Evolutionary conservation across 1,284 basidiomycete species (phyloP).

Genomic region (Ceratobasidium papillatum): DNA sequence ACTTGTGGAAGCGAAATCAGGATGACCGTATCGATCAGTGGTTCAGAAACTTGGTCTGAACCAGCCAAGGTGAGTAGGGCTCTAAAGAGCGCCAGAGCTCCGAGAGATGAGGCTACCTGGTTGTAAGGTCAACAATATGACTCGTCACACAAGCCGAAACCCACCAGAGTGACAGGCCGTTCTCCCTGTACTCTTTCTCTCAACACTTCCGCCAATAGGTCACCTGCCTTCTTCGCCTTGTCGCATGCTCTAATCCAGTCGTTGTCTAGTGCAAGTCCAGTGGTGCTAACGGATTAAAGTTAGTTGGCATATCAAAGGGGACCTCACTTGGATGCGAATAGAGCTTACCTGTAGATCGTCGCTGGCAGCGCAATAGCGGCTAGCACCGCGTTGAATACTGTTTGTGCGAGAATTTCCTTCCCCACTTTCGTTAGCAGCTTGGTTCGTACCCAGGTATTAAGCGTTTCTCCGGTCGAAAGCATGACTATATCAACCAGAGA

Average conservation of each 20-base stretch:
- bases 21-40: constrained; percentile 60
- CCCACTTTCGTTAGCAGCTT: constrained; percentile 55
- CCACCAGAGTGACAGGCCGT: constrained; percentile 58
- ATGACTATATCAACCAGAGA: constrained; percentile 47
- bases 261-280: constrained; percentile 49
- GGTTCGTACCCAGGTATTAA: constrained; percentile 53
- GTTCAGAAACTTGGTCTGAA: constrained; percentile 48
- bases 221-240: constrained; percentile 59
- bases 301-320: background rate
- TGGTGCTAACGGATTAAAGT: background rate
- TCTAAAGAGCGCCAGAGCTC: constrained; percentile 60
- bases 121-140: background rate
- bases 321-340: background rate
- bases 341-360: constrained; percentile 49
- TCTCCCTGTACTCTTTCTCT: constrained; percentile 62
- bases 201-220: constrained; percentile 62
- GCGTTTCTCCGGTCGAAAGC: constrained; percentile 56
- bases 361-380: constrained; percentile 61
- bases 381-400: constrained; percentile 60
- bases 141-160: constrained; percentile 34
- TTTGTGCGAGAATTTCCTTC: constrained; percentile 61
- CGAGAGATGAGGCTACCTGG: constrained; percentile 61
- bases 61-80: constrained; percentile 58
- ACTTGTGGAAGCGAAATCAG: constrained; percentile 59
- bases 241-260: constrained; percentile 57